These are phyloP conservation scores for Xerophyta viscosa DNA, from an alignment of 106 monocot species.

Conservation along the genomic window DNA sequence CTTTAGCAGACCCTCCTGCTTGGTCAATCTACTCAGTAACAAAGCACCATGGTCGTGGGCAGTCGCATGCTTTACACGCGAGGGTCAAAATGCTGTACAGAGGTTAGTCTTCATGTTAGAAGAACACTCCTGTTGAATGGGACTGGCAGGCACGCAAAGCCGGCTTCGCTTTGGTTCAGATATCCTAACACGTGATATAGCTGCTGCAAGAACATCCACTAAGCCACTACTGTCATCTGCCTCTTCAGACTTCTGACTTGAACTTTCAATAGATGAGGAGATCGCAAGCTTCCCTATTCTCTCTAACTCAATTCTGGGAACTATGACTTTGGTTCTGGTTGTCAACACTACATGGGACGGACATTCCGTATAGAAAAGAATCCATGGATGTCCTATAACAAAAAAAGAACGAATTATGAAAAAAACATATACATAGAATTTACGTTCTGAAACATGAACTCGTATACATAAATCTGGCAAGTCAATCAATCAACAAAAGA, in stretches of 20 bases:
- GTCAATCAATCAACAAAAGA: too few species aligned
- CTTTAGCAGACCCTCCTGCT: not conserved
- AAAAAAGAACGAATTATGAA: too few species aligned
- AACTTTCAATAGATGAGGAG: conserved; percentile 18
- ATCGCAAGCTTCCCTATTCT: not conserved
- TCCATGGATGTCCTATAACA: conserved; percentile 82
- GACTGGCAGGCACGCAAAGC: conserved; percentile 45
- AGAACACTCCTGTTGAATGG: conserved; percentile 48
- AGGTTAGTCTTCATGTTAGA: conserved; percentile 83
- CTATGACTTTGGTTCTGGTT: conserved; percentile 5
- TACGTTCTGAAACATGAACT: too few species aligned
- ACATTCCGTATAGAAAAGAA: conserved; percentile 59
- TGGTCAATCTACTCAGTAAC: conserved; percentile 6
- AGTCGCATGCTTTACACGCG: too few species aligned
- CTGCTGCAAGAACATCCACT: conserved; percentile 67
- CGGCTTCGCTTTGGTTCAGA: conserved; percentile 86
- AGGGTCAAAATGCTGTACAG: conserved; percentile 75
- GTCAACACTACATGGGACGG: conserved; percentile 19
- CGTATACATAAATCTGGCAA: too few species aligned
- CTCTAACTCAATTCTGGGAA: conserved; percentile 15
- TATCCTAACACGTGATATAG: conserved; percentile 74
- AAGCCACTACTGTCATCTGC: conserved; percentile 36
- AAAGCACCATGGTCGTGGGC: not conserved
- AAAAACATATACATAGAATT: too few species aligned
- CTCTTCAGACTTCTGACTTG: conserved; percentile 35